Percentiles rank a stretch among this genome's conserved stretches.
These are phyloP conservation scores for Populus pruinosa DNA, from an alignment of 345 rosid species.

Conservation along the genomic window DNA sequence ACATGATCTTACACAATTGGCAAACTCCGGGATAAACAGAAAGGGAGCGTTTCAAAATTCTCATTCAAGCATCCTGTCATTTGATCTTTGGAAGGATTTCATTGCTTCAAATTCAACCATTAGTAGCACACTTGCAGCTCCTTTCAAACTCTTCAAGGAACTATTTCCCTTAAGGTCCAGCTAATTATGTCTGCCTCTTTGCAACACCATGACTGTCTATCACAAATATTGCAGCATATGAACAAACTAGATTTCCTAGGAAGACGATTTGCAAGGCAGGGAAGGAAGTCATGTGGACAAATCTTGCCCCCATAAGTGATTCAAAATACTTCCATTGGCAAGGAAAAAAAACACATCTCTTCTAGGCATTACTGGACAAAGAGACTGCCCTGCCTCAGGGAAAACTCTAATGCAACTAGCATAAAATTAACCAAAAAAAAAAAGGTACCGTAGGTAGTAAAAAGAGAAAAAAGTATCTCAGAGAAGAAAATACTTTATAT, in stretches of 20 bases:
- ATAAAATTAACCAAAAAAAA: not conserved
- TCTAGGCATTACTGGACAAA: not conserved
- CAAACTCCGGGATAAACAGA: too few species aligned
- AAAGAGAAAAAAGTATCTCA: not conserved
- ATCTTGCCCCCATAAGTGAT: not conserved
- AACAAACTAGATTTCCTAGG: not conserved
- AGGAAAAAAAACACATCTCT: not conserved
- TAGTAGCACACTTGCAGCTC: too few species aligned
- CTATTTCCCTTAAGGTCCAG: not conserved
- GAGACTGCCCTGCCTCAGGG: not conserved
- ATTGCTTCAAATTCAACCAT: too few species aligned
- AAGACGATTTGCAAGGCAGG: not conserved
- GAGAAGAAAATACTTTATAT: slow-evolving; percentile 34
- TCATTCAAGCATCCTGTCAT: too few species aligned
- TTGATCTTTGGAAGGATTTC: too few species aligned
- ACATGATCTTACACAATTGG: too few species aligned
- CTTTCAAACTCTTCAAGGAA: too few species aligned
- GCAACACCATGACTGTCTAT: too few species aligned
- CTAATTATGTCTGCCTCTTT: not conserved
- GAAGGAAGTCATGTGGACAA: not conserved
- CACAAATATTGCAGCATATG: not conserved
- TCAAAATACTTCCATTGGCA: not conserved
- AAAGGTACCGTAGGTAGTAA: not conserved
- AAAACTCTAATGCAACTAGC: not conserved
- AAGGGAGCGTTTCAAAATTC: too few species aligned